Percentiles rank a stretch among this genome's conserved stretches.
These are phyloP conservation scores for Colletotrichum chrysophilum DNA, from an alignment of 2,329 filamentous ascomycete genomes.

Conservation along the genomic window DNA sequence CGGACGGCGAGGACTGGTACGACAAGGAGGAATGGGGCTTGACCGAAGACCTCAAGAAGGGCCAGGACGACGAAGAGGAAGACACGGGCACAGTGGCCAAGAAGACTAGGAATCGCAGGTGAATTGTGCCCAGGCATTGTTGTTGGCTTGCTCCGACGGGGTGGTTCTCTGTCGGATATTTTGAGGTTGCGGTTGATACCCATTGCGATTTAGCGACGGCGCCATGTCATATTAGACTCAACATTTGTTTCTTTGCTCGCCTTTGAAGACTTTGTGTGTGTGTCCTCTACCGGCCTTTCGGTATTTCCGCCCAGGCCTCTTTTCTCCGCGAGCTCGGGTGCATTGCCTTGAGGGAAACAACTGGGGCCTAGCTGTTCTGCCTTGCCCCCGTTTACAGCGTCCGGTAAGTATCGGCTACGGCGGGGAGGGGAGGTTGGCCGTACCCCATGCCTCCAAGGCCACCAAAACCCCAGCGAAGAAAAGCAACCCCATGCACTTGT, in stretches of 20 bases:
- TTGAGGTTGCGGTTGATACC: conserved; percentile 20
- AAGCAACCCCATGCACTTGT: neutral
- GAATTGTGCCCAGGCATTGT: conserved; percentile 1
- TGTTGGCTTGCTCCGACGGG: neutral
- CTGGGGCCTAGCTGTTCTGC: neutral
- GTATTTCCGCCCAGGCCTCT: neutral
- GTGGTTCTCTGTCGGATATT: neutral
- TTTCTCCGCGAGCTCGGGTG: neutral
- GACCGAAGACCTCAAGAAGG: conserved; percentile 78
- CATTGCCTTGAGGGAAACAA: neutral
- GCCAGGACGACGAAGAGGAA: conserved; percentile 83
- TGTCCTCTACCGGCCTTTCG: neutral
- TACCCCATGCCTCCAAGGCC: neutral
- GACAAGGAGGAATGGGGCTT: conserved; percentile 82
- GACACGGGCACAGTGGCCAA: conserved; percentile 63
- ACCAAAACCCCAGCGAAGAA: conserved; percentile 1
- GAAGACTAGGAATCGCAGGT: conserved; percentile 64
- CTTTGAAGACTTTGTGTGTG: neutral
- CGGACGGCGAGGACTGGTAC: conserved; percentile 89
- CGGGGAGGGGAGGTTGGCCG: neutral
- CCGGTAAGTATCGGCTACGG: neutral
- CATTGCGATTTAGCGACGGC: conserved; percentile 13
- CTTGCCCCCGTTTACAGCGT: neutral
- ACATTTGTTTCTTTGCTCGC: neutral
- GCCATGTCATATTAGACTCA: neutral